These are phyloP conservation scores for Phytophthora hybrid DNA, from an alignment of 352 stramenopile genomes.

Conservation along the genomic window DNA sequence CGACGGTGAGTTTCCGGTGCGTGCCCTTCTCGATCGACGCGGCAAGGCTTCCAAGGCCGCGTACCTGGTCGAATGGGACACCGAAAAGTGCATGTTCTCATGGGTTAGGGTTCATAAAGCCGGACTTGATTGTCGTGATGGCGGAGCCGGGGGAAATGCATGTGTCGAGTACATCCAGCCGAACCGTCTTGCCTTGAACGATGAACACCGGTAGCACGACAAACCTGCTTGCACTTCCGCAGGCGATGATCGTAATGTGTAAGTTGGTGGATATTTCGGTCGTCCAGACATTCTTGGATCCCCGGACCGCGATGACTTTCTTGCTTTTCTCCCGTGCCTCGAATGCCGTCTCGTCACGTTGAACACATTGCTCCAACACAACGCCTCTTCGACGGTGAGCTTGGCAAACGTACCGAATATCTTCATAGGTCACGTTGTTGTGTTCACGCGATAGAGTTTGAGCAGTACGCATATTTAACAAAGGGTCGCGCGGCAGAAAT, in stretches of 20 bases:
- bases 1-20: no score
- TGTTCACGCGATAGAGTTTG: no score
- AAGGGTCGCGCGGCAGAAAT: no score
- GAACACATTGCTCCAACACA: constrained; percentile 18
- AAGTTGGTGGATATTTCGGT: constrained; percentile 19
- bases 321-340: constrained; percentile 7
- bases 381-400: constrained; percentile 10
- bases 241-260: constrained; percentile 46
- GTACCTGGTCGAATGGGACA: no score
- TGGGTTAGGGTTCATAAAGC: no score
- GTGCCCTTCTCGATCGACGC: no score
- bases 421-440: no score
- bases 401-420: constrained; percentile 22
- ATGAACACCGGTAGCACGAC: constrained; percentile 28
- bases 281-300: constrained; percentile 37
- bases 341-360: constrained; percentile 48
- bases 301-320: constrained; percentile 23
- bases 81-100: no score
- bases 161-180: neutral
- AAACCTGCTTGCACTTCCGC: constrained; percentile 20
- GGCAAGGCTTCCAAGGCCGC: no score
- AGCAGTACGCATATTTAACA: no score
- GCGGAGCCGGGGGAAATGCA: neutral
- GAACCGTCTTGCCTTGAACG: constrained; percentile 8
- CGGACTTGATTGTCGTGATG: no score